Conservation (phyloP, 192 early-diverging fungal species). For the Powellomyces hirtus region DNA sequence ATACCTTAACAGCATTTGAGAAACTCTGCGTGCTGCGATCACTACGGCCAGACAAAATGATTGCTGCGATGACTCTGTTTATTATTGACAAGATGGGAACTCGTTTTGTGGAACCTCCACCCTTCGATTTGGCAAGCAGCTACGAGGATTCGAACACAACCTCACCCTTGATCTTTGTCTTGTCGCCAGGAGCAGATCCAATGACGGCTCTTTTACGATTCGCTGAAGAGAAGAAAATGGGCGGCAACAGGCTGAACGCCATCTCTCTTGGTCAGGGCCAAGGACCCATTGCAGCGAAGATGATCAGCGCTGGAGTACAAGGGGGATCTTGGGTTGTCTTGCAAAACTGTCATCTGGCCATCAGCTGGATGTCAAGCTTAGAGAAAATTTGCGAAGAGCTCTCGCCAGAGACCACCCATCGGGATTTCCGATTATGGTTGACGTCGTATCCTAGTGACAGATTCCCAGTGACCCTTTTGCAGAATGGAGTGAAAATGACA, state of each 20-base stretch:
- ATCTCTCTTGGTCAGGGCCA: conserved; percentile 64
- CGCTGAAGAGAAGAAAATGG: conserved; percentile 59
- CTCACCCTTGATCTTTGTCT: conserved; percentile 56
- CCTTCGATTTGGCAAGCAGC: conserved; percentile 59
- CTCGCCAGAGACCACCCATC: conserved; percentile 49
- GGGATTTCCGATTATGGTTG: conserved; percentile 56
- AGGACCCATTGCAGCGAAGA: conserved; percentile 61
- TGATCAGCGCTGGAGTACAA: conserved; percentile 46
- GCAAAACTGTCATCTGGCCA: conserved; percentile 63
- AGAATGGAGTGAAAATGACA: conserved; percentile 67
- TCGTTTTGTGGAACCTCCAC: conserved; percentile 58
- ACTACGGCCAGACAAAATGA: conserved; percentile 58
- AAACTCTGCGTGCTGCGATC: conserved; percentile 49
- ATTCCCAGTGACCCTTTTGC: conserved; percentile 57
- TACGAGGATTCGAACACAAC: conserved; percentile 52
- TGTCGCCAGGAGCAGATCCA: conserved; percentile 61
- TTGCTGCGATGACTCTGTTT: conserved; percentile 44
- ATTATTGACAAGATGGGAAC: conserved; percentile 61
- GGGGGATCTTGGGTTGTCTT: conserved; percentile 59
- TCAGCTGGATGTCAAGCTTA: conserved; percentile 61
- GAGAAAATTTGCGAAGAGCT: conserved; percentile 65
- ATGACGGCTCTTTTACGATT: conserved; percentile 56
- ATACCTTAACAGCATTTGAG: conserved; percentile 45
- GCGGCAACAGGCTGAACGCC: conserved; percentile 48
- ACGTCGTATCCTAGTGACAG: conserved; percentile 60